Evolutionary conservation across 768 basidiomycete species (phyloP).

Genomic region (Mycena rebaudengoi): DNA sequence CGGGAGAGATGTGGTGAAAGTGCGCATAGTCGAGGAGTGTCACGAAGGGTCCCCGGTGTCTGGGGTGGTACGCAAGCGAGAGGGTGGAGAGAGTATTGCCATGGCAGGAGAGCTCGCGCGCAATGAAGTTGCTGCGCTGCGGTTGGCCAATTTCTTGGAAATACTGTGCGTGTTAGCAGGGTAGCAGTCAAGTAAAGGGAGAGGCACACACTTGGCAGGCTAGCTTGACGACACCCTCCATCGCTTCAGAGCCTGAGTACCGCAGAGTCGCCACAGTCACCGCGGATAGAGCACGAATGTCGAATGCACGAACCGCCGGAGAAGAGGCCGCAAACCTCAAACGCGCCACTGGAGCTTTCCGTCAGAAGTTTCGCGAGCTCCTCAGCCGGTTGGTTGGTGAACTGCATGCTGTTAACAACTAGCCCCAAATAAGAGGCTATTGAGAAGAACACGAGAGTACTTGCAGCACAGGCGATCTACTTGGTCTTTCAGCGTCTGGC

Average conservation of each 20-base stretch:
- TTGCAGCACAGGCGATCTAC: conserved; percentile 79
- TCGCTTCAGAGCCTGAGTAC: conserved; percentile 84
- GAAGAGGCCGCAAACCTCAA: conserved; percentile 73
- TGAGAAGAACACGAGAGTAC: conserved; percentile 37
- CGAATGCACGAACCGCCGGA: conserved; percentile 67
- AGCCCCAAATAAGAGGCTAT: not conserved
- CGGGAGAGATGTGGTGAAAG: conserved; percentile 90
- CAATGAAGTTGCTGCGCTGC: conserved; percentile 81
- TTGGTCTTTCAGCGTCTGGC: no score
- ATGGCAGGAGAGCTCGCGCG: conserved; percentile 81
- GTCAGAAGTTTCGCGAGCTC: conserved; percentile 75
- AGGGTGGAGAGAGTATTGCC: conserved; percentile 83
- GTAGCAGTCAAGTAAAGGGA: not conserved
- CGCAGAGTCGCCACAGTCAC: no score
- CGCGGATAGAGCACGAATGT: not conserved
- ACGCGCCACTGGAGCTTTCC: conserved; percentile 73
- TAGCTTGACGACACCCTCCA: conserved; percentile 86
- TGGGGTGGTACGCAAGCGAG: conserved; percentile 71
- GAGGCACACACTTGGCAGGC: conserved; percentile 67
- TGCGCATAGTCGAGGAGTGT: conserved; percentile 67
- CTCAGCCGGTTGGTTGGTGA: conserved; percentile 86
- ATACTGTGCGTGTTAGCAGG: conserved; percentile 60
- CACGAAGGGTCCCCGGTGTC: conserved; percentile 73
- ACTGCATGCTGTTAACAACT: conserved; percentile 91
- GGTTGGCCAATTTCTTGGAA: conserved; percentile 74